Evolutionary conservation across 352 stramenopile genomes (phyloP).

Genomic region (Globisporangium cederbergense): DNA sequence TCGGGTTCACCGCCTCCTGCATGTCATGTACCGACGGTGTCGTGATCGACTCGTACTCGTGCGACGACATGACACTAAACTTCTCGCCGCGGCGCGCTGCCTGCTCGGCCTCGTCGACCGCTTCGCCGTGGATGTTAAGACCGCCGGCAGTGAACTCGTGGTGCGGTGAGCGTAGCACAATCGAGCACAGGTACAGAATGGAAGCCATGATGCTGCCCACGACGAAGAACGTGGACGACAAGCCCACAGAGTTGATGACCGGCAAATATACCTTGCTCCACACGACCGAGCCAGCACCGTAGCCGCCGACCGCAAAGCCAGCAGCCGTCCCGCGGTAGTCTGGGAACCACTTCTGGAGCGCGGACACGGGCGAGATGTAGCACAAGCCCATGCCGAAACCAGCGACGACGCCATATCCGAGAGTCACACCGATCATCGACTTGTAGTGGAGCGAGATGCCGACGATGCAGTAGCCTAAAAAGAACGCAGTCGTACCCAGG

Average conservation of each 20-base stretch:
- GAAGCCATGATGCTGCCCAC: slow-evolving; percentile 39
- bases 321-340: slow-evolving; percentile 67
- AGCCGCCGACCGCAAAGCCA: slow-evolving; percentile 63
- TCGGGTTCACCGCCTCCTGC: slow-evolving; percentile 25
- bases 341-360: slow-evolving; percentile 77
- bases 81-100: slow-evolving; percentile 34
- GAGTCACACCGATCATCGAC: slow-evolving; percentile 44
- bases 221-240: slow-evolving; percentile 48
- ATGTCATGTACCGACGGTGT: slow-evolving; percentile 32
- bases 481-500: slow-evolving; percentile 46
- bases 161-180: slow-evolving; percentile 50
- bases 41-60: slow-evolving; percentile 46
- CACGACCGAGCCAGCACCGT: slow-evolving; percentile 57
- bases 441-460: slow-evolving; percentile 49
- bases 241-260: slow-evolving; percentile 27
- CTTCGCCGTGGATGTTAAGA: slow-evolving; percentile 63
- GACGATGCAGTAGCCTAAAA: slow-evolving; percentile 43
- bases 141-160: slow-evolving; percentile 40
- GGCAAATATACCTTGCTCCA: slow-evolving; percentile 67
- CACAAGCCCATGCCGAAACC: slow-evolving; percentile 64
- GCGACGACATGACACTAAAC: slow-evolving; percentile 34
- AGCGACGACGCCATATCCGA: slow-evolving; percentile 65
- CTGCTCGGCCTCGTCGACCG: slow-evolving; percentile 33
- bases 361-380: slow-evolving; percentile 76
- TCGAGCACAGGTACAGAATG: slow-evolving; percentile 35